These are phyloP conservation scores for Periconia sp. DNA, from an alignment of 2,329 filamentous ascomycete genomes.

Conservation along the genomic window DNA sequence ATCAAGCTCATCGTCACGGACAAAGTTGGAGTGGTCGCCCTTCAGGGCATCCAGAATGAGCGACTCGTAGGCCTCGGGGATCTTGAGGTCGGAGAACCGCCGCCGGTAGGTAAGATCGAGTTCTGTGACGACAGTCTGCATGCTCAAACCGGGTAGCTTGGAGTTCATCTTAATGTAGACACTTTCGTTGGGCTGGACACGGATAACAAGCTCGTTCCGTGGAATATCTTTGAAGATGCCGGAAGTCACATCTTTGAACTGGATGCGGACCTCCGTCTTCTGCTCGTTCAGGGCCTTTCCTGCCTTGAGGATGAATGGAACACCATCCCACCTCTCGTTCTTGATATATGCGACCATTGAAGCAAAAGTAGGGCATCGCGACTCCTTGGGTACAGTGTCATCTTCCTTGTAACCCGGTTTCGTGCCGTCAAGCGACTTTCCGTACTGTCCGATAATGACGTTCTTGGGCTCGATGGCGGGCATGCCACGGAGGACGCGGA, in stretches of 20 bases:
- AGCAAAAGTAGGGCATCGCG: conserved; percentile 96
- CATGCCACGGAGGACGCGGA: conserved; percentile 92
- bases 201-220: conserved; percentile 98
- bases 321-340: conserved; percentile 99
- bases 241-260: conserved; percentile 99
- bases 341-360: conserved; percentile 98
- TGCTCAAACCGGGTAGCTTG: conserved; percentile 95
- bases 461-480: conserved; percentile 98
- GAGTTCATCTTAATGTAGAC: conserved; percentile 99
- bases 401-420: conserved; percentile 99
- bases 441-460: conserved; percentile 99
- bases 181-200: conserved; percentile 98
- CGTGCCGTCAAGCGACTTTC: conserved; percentile 91
- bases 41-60: conserved; percentile 96
- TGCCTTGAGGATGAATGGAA: conserved; percentile 99
- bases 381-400: conserved; percentile 96
- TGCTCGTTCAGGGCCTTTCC: conserved; percentile 99
- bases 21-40: conserved; percentile 98
- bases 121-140: conserved; percentile 99
- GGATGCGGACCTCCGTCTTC: conserved; percentile 98
- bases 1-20: conserved; percentile 74
- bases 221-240: conserved; percentile 99
- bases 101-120: conserved; percentile 97
- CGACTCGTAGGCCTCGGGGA: conserved; percentile 98
- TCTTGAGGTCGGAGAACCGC: conserved; percentile 98